Evolutionary conservation across 495 filamentous ascomycete species (phyloP).

Genomic region (Pyronema omphalodes): DNA sequence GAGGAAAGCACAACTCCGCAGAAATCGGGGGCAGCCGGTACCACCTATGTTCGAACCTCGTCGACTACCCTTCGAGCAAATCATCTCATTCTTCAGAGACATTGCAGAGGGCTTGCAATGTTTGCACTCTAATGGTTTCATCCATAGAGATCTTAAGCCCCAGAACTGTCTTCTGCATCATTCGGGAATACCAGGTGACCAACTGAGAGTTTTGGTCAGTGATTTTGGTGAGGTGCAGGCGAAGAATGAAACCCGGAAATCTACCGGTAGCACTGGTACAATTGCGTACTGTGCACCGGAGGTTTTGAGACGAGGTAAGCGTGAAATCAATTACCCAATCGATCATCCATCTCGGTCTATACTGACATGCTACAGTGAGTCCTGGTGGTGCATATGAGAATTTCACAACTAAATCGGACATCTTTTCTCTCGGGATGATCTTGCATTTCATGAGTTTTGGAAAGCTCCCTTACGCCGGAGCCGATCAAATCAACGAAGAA

Average conservation of each 20-base stretch:
- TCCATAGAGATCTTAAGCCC: constrained; percentile 90
- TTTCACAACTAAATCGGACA: constrained; percentile 88
- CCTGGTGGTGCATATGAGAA: constrained; percentile 60
- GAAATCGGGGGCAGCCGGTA: constrained; percentile 46
- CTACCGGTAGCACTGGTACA: constrained; percentile 84
- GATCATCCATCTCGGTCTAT: background rate
- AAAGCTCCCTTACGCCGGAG: constrained; percentile 62
- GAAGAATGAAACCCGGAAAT: constrained; percentile 58
- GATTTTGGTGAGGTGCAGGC: constrained; percentile 93
- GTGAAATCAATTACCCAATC: background rate
- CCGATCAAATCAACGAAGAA: constrained; percentile 74
- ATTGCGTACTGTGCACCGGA: constrained; percentile 97
- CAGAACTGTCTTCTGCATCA: constrained; percentile 70
- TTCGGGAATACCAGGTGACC: constrained; percentile 24
- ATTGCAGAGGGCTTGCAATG: constrained; percentile 82
- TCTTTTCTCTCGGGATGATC: constrained; percentile 96
- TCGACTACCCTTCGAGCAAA: constrained; percentile 66
- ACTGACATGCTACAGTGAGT: constrained; percentile 25
- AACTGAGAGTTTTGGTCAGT: constrained; percentile 67
- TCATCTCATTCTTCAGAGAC: constrained; percentile 91
- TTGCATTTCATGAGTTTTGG: constrained; percentile 95
- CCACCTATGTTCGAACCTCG: constrained; percentile 36
- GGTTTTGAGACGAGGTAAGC: constrained; percentile 45
- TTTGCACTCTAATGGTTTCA: constrained; percentile 83
- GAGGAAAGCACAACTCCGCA: constrained; percentile 67